Evolutionary conservation across 768 basidiomycete species (phyloP).

Genomic region (Termitomyces sp.): DNA sequence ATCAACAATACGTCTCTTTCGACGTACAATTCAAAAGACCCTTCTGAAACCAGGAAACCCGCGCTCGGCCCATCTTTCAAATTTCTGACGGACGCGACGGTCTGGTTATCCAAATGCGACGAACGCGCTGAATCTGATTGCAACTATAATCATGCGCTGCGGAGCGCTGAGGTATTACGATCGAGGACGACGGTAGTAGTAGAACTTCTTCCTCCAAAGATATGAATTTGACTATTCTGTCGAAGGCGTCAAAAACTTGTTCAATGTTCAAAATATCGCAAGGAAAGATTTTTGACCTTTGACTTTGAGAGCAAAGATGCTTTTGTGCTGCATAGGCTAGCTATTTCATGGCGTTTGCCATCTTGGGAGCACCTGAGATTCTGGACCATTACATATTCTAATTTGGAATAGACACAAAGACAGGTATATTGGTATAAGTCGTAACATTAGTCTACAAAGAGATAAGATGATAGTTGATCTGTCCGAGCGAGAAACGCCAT

Average conservation of each 20-base stretch:
- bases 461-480: neutral
- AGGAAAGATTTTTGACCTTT: conserved; percentile 16
- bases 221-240: neutral
- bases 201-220: neutral
- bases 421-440: neutral
- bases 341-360: neutral
- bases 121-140: conserved; percentile 11
- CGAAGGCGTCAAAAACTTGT: conserved; percentile 31
- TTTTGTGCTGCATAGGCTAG: neutral
- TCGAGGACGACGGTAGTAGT: conserved; percentile 35
- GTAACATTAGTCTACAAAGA: neutral
- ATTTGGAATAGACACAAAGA: neutral
- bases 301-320: neutral
- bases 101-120: conserved; percentile 52
- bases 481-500: neutral
- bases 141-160: conserved; percentile 16
- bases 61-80: conserved; percentile 74
- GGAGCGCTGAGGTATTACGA: conserved; percentile 35
- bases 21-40: conserved; percentile 7
- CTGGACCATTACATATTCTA: neutral
- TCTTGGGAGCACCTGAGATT: neutral
- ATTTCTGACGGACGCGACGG: conserved; percentile 63
- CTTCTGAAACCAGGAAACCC: conserved; percentile 45
- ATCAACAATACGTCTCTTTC: conserved; percentile 49
- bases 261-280: conserved; percentile 33